phyloP scores from a whole-genome alignment of 2,329 filamentous ascomycete species.

The Diaporthe vexans region DNA sequence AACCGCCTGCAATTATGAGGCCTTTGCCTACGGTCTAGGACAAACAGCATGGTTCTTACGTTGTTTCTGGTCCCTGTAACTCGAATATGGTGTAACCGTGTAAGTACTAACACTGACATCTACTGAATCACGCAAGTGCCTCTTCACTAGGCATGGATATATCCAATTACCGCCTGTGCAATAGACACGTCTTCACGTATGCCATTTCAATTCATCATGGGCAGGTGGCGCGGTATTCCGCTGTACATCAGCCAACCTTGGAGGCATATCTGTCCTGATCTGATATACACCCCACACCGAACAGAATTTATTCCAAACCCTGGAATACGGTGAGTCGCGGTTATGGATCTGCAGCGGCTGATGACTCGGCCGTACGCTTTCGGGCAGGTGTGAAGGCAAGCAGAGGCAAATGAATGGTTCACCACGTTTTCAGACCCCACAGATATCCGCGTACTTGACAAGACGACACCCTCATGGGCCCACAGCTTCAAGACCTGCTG shows the following conservation, averaged over 20 bases:
- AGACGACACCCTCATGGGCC: background rate
- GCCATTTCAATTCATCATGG: background rate
- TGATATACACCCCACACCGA: slow-evolving; percentile 11
- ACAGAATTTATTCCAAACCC: background rate
- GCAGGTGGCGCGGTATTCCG: background rate
- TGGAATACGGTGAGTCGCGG: slow-evolving; percentile 26
- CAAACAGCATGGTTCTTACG: background rate
- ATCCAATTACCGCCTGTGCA: background rate
- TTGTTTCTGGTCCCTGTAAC: background rate
- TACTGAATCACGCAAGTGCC: background rate
- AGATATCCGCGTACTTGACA: slow-evolving; percentile 1
- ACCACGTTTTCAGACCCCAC: slow-evolving; percentile 4
- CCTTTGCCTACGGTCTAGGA: too few relatives aligned
- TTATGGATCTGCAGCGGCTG: slow-evolving; percentile 13
- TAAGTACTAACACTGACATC: background rate
- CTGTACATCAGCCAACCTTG: background rate
- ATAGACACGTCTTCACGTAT: background rate
- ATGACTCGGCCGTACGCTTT: slow-evolving; percentile 21
- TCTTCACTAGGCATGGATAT: too few relatives aligned
- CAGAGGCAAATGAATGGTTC: slow-evolving; percentile 2
- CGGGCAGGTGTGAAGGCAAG: background rate
- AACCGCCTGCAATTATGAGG: background rate
- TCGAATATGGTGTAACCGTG: too few relatives aligned
- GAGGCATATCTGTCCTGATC: slow-evolving; percentile 22
- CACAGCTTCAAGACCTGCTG: background rate